Evolutionary conservation across 441 rosid genomes (phyloP).

Genomic region (Metrosideros polymorpha): DNA sequence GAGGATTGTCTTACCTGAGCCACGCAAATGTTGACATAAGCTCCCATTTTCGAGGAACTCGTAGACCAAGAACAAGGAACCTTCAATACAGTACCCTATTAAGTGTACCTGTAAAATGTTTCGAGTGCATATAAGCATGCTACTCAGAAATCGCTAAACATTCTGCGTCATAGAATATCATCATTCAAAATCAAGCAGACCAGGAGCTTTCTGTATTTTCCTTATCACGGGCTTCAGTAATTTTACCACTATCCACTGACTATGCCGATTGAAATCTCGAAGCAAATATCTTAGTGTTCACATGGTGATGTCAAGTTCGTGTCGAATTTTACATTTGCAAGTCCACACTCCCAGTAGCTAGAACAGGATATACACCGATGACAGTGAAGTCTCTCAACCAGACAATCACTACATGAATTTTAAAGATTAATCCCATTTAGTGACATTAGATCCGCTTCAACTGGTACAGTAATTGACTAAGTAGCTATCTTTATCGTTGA

Average conservation of each 20-base stretch:
- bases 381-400: background rate
- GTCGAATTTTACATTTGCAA: background rate
- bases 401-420: background rate
- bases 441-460: background rate
- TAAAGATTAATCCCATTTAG: background rate
- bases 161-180: background rate
- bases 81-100: slow-evolving; percentile 93
- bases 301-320: background rate
- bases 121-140: background rate
- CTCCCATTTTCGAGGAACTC: slow-evolving; percentile 88
- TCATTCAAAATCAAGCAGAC: background rate
- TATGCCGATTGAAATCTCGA: background rate
- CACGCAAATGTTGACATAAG: slow-evolving; percentile 83
- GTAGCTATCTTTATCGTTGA: background rate
- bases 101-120: slow-evolving; percentile 48
- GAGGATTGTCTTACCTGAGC: slow-evolving; percentile 39
- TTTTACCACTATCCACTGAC: background rate
- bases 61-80: slow-evolving; percentile 84
- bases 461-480: background rate
- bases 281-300: background rate
- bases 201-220: background rate
- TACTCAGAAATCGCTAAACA: background rate
- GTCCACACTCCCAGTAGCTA: background rate
- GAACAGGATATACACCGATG: background rate
- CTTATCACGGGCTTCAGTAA: background rate